Evolutionary conservation across 148 eudicot species (phyloP).

Genomic region (Bassia scoparia): DNA sequence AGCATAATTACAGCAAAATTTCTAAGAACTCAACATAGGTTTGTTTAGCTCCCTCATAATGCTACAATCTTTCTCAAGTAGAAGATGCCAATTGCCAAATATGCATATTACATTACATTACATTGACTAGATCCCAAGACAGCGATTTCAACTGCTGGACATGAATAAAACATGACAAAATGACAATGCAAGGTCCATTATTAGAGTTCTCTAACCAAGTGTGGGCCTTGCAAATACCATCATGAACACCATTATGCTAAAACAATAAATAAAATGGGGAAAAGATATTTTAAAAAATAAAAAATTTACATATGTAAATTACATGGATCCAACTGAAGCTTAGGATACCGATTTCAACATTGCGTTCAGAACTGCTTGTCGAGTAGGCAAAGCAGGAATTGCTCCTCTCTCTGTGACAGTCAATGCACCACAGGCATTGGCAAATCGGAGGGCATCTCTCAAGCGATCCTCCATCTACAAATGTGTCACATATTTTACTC

Average conservation of each 20-base stretch:
- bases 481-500: background rate
- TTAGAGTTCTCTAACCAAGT: slow-evolving; percentile 5
- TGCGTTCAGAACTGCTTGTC: slow-evolving; percentile 56
- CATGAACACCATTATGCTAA: slow-evolving; percentile 17
- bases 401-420: slow-evolving; percentile 96
- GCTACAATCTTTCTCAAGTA: background rate
- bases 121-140: background rate
- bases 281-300: too few species aligned
- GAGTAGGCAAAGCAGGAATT: slow-evolving; percentile 92
- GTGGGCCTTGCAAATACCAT: slow-evolving; percentile 11
- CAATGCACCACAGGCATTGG: slow-evolving; percentile 90
- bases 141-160: background rate
- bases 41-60: background rate
- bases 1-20: background rate
- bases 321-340: slow-evolving; percentile 8
- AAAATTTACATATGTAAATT: too few species aligned
- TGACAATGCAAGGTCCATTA: slow-evolving; percentile 16
- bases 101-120: background rate
- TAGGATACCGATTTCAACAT: slow-evolving; percentile 61
- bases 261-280: slow-evolving; percentile 14
- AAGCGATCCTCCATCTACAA: slow-evolving; percentile 63
- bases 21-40: background rate
- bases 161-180: background rate
- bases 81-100: too few species aligned
- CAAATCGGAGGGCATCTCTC: slow-evolving; percentile 75